Evolutionary conservation across 495 filamentous ascomycete genomes (phyloP).

Genomic region (Mytilinidion resinicola): DNA sequence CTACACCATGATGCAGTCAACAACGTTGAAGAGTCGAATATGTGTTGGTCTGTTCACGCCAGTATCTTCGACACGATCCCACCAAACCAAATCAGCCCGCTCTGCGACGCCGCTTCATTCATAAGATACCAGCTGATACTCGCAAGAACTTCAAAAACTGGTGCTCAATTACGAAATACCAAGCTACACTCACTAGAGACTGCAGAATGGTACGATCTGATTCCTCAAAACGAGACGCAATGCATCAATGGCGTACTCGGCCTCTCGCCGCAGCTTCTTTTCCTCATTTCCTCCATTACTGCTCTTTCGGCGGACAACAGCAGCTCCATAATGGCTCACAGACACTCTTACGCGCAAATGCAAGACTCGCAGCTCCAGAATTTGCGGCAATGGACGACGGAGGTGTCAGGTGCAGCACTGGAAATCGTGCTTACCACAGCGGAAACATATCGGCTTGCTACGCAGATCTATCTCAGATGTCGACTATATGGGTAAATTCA

Average conservation of each 20-base stretch:
- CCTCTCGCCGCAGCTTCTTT: slow-evolving; percentile 19
- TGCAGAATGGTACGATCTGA: slow-evolving; percentile 15
- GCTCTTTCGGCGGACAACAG: slow-evolving; percentile 14
- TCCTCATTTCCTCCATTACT: slow-evolving; percentile 19
- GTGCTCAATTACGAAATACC: slow-evolving; percentile 9
- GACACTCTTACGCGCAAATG: slow-evolving; percentile 12
- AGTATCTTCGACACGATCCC: slow-evolving; percentile 20
- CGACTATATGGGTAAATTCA: slow-evolving; percentile 17
- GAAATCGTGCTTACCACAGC: slow-evolving; percentile 18
- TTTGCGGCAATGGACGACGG: slow-evolving; percentile 15
- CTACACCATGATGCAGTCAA: slow-evolving; percentile 22
- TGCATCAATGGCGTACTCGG: slow-evolving; percentile 15
- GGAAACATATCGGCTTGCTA: slow-evolving; percentile 15
- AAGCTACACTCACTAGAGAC: slow-evolving; percentile 15
- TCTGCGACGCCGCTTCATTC: slow-evolving; percentile 15
- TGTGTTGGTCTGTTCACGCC: slow-evolving; percentile 23
- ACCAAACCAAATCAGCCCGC: slow-evolving; percentile 7
- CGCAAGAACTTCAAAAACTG: slow-evolving; percentile 16
- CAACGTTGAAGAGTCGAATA: slow-evolving; percentile 11
- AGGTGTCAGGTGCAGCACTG: slow-evolving; percentile 4
- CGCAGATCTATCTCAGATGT: slow-evolving; percentile 20
- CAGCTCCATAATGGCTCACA: slow-evolving; percentile 8
- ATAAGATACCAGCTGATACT: slow-evolving; percentile 17
- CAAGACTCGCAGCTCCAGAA: slow-evolving; percentile 14
- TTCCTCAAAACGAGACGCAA: slow-evolving; percentile 12